Evolutionary conservation across 1,139 yeast genomes (phyloP).

Genomic region (Saccharomycopsis crataegensis): DNA sequence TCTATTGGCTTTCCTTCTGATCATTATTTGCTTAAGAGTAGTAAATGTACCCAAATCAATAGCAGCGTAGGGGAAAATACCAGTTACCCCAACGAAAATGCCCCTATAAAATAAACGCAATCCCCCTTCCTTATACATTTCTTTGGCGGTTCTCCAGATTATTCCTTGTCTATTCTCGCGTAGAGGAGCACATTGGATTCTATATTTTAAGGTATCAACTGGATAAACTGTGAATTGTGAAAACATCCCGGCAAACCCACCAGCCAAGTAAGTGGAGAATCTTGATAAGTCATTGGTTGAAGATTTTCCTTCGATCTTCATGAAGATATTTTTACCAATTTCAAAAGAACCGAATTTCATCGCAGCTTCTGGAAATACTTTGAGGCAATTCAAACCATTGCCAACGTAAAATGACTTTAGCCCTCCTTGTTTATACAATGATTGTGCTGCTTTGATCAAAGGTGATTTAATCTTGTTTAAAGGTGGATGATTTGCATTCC

Average conservation of each 20-base stretch:
- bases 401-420: constrained; percentile 85
- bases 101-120: constrained; percentile 77
- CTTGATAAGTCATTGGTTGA: constrained; percentile 70
- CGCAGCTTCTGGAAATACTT: constrained; percentile 95
- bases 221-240: constrained; percentile 94
- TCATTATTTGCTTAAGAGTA: constrained; percentile 71
- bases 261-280: constrained; percentile 77
- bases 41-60: constrained; percentile 90
- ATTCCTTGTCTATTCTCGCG: constrained; percentile 55
- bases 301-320: constrained; percentile 68
- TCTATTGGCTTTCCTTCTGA: constrained; percentile 52
- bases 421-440: constrained; percentile 87
- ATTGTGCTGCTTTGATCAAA: constrained; percentile 67
- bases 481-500: constrained; percentile 24
- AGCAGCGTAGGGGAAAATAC: constrained; percentile 97
- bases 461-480: constrained; percentile 52
- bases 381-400: constrained; percentile 85
- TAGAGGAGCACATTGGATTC: constrained; percentile 70
- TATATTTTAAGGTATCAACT: constrained; percentile 86
- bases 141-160: constrained; percentile 62
- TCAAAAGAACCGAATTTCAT: constrained; percentile 97
- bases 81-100: constrained; percentile 76
- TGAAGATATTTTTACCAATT: constrained; percentile 68
- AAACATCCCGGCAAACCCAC: constrained; percentile 92
- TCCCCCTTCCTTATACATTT: constrained; percentile 79